These are phyloP conservation scores for Coprinellus micaceus DNA, from an alignment of 768 basidiomycete genomes.

Conservation along the genomic window DNA sequence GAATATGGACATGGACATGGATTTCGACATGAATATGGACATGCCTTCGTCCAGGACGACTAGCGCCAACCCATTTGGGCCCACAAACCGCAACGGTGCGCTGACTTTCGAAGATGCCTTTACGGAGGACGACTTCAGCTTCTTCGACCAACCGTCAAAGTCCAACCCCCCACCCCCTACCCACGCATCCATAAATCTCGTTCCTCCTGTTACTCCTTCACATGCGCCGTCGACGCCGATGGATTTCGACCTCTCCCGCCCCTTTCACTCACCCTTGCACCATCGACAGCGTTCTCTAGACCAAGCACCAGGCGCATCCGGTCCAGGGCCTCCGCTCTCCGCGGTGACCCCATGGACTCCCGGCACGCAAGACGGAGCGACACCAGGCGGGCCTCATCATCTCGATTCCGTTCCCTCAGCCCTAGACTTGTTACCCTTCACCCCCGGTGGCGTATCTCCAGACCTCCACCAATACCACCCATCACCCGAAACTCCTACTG, in stretches of 20 bases:
- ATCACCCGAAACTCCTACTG: conserved; percentile 50
- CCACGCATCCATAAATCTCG: not conserved
- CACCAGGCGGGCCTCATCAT: conserved; percentile 20
- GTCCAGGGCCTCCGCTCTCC: conserved; percentile 14
- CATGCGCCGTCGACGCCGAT: conserved; percentile 4
- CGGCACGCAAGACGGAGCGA: conserved; percentile 18
- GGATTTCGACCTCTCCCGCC: not conserved
- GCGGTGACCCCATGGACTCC: conserved; percentile 10
- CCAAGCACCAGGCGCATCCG: conserved; percentile 18
- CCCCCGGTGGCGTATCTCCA: conserved; percentile 47
- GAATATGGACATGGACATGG: conserved; percentile 38
- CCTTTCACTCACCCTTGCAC: not conserved
- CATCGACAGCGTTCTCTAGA: conserved; percentile 19
- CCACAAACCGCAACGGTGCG: conserved; percentile 23
- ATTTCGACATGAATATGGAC: conserved; percentile 35
- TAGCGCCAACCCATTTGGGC: conserved; percentile 22
- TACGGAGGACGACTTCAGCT: conserved; percentile 87
- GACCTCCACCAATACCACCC: conserved; percentile 30
- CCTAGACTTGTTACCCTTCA: conserved; percentile 45
- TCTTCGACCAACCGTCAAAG: conserved; percentile 64
- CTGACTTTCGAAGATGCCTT: conserved; percentile 61
- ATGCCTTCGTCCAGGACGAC: conserved; percentile 5
- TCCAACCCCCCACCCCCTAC: not conserved
- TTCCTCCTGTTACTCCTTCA: conserved; percentile 5
- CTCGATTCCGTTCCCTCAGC: conserved; percentile 23